Percentiles rank a stretch among this genome's conserved stretches.
Conservation (phyloP, 2,329 filamentous ascomycete genomes). For the Colletotrichum sp. region DNA sequence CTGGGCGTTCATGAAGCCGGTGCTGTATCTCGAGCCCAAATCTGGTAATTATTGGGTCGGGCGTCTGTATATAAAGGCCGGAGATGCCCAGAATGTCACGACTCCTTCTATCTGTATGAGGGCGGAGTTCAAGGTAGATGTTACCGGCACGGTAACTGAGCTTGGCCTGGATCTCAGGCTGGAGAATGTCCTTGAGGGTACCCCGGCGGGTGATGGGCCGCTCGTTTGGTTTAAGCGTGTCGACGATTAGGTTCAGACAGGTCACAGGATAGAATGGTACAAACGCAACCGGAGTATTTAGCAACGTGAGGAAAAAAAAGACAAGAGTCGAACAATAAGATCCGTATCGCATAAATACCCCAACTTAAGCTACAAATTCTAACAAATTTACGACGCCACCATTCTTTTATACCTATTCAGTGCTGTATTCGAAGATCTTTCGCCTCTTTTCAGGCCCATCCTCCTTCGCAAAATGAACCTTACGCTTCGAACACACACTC, state of each 20-base stretch:
- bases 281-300: neutral
- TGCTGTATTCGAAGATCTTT: neutral
- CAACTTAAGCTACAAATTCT: neutral
- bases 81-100: accelerated
- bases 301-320: neutral
- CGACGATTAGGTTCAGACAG: neutral
- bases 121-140: neutral
- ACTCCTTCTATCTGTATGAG: neutral
- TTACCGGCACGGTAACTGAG: neutral
- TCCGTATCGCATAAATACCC: neutral
- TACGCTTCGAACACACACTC: neutral
- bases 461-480: neutral
- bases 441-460: neutral
- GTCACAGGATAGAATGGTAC: neutral
- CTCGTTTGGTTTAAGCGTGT: conserved; percentile 4
- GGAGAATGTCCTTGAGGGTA: neutral
- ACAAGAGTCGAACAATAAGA: neutral
- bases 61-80: neutral
- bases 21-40: conserved; percentile 15
- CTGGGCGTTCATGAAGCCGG: neutral
- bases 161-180: neutral
- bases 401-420: neutral
- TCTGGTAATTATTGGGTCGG: conserved; percentile 26
- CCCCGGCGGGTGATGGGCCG: neutral
- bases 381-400: neutral